Percentiles rank a stretch among this genome's conserved stretches.
Conservation (phyloP, 2,329 filamentous ascomycete species). For the Geosmithia putterillii region DNA sequence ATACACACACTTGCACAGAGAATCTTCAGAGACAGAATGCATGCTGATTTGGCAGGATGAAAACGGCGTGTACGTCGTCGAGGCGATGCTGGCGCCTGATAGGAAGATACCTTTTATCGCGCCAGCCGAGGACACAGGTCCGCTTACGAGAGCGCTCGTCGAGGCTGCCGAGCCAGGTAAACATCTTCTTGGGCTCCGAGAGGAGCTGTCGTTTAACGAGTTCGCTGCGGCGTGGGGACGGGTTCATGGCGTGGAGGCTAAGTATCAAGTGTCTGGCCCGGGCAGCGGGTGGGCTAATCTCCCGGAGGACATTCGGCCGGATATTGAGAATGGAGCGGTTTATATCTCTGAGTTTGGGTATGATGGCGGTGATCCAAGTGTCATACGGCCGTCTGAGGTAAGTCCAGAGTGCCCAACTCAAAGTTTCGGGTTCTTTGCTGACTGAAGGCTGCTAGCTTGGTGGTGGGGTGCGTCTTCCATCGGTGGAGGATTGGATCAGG, state of each 20-base stretch:
- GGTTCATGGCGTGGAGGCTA: conserved; percentile 3
- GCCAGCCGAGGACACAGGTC: conserved; percentile 11
- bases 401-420: conserved; percentile 1
- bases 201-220: conserved; percentile 8
- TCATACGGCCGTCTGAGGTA: conserved; percentile 6
- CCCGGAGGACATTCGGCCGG: conserved; percentile 3
- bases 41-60: not conserved
- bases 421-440: not conserved
- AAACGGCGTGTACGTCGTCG: not conserved
- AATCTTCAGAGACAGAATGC: too few species aligned
- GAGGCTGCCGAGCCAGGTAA: not conserved
- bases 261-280: not conserved
- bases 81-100: not conserved
- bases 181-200: conserved; percentile 1
- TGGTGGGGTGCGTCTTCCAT: not conserved
- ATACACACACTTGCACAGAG: too few species aligned
- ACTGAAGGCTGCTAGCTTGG: conserved; percentile 1
- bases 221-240: conserved; percentile 6
- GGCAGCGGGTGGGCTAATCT: conserved; percentile 3
- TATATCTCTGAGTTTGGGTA: conserved; percentile 7
- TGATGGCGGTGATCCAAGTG: conserved; percentile 4
- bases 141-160: not conserved
- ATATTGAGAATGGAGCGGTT: not conserved
- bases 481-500: conserved; percentile 3
- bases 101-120: conserved; percentile 10